Base-by-base conservation (phyloP, 2,329 filamentous ascomycete species). In the Pestalotiopsis sp. region DNA sequence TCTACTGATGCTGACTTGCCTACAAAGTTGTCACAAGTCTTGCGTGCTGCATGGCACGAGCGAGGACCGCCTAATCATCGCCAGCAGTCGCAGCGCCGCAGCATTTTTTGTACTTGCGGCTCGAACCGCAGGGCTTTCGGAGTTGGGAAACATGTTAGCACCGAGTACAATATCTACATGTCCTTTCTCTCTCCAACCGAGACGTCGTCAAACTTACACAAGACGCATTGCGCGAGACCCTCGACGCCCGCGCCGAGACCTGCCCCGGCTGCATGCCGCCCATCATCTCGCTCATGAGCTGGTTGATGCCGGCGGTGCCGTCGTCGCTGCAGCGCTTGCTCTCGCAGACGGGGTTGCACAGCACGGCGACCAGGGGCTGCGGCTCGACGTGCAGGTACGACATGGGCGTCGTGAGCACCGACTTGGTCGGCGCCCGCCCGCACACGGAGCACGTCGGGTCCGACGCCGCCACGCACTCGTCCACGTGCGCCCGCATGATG, bases 281-380 rank as follows among this genome's bases (percentile, higher is more conserved):
- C 27, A 57, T 59, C 36, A 66, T 27, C 57, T 66, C 63, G 31
- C 63, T 39, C 38, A 69, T 27, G 52, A 66, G 39, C 39, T 36
- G 63, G 58, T 57, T 61, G 27, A 66, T 66, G 17, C 23, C n/a
- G 25, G 63, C 66, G 63, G 27, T 31, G 27, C 67, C 67, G 14
- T 49, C 23, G 25, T 56, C 25, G n/a, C 20, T 56, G 58, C 67
- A 69, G 14, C 14, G 17, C 36, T 27, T n/a, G 17, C 23, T 23
- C n/a, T 61, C 67, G 67, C 67, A 69, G 57, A 69, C 65, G 63
- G 67, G 63, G 25, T 41, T 69, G 25, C 66, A 63, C 38, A 69
- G 27, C 2, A 69, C 67, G 23, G 49, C 58, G 9, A 69, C 67
- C 11, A 64, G 38, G 23, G 67, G 67, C 38, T 66, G 63, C n/a